Percentiles rank a stretch among this genome's conserved stretches.
Conservation (phyloP, 495 filamentous ascomycete species). For the Tuber indicum region DNA sequence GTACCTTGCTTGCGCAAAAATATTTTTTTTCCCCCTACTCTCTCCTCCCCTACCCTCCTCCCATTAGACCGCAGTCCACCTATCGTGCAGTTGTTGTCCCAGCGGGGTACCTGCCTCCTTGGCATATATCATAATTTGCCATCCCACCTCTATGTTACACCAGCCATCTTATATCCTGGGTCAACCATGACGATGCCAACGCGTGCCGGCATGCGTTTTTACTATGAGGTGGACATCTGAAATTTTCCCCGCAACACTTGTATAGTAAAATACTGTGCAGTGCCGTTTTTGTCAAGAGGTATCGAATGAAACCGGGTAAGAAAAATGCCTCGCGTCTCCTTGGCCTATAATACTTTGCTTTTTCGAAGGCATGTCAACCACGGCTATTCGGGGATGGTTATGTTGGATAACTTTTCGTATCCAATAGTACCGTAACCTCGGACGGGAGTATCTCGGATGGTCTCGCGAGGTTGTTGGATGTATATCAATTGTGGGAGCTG, state of each 20-base stretch:
- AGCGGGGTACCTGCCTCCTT: neutral
- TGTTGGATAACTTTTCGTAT: neutral
- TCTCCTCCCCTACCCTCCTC: neutral
- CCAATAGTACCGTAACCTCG: neutral
- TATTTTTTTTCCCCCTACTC: neutral
- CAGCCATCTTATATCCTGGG: neutral
- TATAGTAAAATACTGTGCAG: neutral
- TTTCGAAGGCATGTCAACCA: neutral
- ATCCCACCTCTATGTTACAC: neutral
- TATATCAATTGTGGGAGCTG: neutral
- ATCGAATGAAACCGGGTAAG: neutral
- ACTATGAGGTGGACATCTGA: neutral
- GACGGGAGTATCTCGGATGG: neutral
- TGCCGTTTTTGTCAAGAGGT: neutral
- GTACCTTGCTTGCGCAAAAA: neutral
- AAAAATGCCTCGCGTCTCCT: neutral
- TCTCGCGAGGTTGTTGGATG: neutral
- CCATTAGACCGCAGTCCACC: neutral
- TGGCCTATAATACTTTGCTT: neutral
- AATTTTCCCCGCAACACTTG: neutral
- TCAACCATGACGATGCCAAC: neutral
- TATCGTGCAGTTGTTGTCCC: neutral
- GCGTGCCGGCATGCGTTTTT: neutral
- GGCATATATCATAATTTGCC: neutral
- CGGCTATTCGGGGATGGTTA: neutral